Evolutionary conservation across 345 rosid genomes (phyloP).

Genomic region (Linum tenue): DNA sequence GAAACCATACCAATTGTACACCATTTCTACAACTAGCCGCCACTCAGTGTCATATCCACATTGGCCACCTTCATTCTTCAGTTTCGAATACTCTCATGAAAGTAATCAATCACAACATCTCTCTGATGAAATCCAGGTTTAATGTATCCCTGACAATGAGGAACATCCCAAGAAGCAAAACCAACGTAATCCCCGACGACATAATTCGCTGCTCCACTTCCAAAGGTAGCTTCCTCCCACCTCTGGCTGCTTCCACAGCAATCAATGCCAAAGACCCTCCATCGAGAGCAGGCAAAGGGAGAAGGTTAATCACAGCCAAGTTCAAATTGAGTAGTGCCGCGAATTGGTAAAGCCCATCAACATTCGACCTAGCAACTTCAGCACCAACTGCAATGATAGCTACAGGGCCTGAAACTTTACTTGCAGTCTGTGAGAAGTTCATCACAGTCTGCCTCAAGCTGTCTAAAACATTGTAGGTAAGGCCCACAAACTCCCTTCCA

Average conservation of each 20-base stretch:
- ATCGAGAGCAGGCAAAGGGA: conserved; percentile 88
- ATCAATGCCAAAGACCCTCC: conserved; percentile 90
- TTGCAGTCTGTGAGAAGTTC: conserved; percentile 79
- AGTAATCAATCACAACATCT: conserved; percentile 41
- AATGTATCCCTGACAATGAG: conserved; percentile 84
- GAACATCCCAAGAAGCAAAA: conserved; percentile 65
- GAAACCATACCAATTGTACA: conserved; percentile 1
- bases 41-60: conserved; percentile 3
- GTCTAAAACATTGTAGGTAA: conserved; percentile 61
- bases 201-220: conserved; percentile 84
- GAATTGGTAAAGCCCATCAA: conserved; percentile 79
- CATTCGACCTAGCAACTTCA: conserved; percentile 91
- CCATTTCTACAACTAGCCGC: conserved; percentile 5
- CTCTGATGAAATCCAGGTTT: conserved; percentile 75
- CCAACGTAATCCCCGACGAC: conserved; percentile 86
- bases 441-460: conserved; percentile 72
- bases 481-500: conserved; percentile 67
- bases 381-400: conserved; percentile 97
- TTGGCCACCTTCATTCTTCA: background rate
- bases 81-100: no score
- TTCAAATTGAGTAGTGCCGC: conserved; percentile 80
- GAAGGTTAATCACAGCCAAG: conserved; percentile 81
- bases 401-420: conserved; percentile 87
- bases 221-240: conserved; percentile 81
- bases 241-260: conserved; percentile 74